Conservation (phyloP, 2,329 filamentous ascomycete genomes). For the Ceratocystiopsis brevicomis region DNA sequence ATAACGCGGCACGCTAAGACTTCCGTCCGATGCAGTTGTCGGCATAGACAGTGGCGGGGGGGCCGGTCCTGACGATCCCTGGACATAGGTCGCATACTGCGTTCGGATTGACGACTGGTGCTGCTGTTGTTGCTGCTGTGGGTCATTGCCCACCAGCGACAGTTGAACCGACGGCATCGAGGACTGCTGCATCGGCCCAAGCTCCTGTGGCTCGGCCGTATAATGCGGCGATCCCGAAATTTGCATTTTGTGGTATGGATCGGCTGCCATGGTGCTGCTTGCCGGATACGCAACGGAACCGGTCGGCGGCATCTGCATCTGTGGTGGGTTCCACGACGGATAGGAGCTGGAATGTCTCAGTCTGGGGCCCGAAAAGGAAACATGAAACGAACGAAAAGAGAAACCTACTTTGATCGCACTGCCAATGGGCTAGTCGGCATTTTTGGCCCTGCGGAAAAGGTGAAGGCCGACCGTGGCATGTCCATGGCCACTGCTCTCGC, state of each 20-base stretch:
- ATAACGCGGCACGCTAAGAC: conserved; percentile 36
- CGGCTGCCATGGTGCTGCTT: conserved; percentile 28
- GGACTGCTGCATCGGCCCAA: conserved; percentile 29
- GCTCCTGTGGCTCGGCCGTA: conserved; percentile 31
- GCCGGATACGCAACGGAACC: conserved; percentile 20
- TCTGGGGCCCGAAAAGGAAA: too few relatives aligned
- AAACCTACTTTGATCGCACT: conserved; percentile 39
- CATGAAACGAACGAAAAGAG: neutral
- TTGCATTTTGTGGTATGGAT: conserved; percentile 34
- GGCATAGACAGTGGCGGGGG: conserved; percentile 29
- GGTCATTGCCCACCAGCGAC: conserved; percentile 28
- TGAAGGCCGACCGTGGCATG: conserved; percentile 36
- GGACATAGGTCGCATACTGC: conserved; percentile 25
- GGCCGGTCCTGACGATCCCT: conserved; percentile 29
- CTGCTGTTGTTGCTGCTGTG: conserved; percentile 14
- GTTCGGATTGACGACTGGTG: conserved; percentile 25
- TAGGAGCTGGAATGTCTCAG: conserved; percentile 27
- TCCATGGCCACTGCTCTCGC: conserved; percentile 33
- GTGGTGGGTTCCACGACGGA: conserved; percentile 33
- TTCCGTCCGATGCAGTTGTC: conserved; percentile 20
- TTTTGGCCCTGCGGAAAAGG: conserved; percentile 34
- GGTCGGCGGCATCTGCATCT: conserved; percentile 21
- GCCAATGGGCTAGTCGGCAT: conserved; percentile 32
- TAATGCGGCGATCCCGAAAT: conserved; percentile 29
- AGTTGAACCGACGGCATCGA: conserved; percentile 36